Percentiles rank a stretch among this genome's conserved stretches.
Conservation (phyloP, 2,329 filamentous ascomycete species). For the Achaetomium macrosporum region DNA sequence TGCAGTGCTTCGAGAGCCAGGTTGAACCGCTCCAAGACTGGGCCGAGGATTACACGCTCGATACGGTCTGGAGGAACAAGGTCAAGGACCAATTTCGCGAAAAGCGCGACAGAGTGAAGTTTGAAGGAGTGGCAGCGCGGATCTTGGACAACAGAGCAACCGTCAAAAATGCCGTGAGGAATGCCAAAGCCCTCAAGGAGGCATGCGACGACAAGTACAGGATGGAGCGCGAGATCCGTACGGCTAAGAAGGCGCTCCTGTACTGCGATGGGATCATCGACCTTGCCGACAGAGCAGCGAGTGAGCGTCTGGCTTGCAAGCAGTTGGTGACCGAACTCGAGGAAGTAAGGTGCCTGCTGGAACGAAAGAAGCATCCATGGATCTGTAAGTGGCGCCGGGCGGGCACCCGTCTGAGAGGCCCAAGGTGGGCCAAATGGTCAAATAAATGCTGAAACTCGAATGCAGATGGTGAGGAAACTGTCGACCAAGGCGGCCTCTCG, state of each 20-base stretch:
- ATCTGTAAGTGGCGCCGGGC: constrained; percentile 11
- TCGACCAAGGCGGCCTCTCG: background rate
- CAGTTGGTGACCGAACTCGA: constrained; percentile 16
- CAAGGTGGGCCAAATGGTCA: background rate
- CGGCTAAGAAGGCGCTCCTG: constrained; percentile 14
- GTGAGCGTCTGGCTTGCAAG: constrained; percentile 12
- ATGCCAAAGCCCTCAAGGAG: constrained; percentile 1
- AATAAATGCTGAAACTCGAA: background rate
- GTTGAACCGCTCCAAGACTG: constrained; percentile 7
- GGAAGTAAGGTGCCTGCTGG: constrained; percentile 9
- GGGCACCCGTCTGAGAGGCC: background rate
- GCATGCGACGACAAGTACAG: constrained; percentile 1
- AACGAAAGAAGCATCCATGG: constrained; percentile 15
- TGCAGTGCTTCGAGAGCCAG: constrained; percentile 13
- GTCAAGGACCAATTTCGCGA: constrained; percentile 9
- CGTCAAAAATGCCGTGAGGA: constrained; percentile 8
- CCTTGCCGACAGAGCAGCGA: constrained; percentile 7
- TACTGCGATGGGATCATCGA: constrained; percentile 16
- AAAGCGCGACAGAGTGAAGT: constrained; percentile 1
- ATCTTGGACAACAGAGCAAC: background rate
- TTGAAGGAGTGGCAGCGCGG: constrained; percentile 2
- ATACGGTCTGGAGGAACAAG: constrained; percentile 17
- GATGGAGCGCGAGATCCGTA: constrained; percentile 14
- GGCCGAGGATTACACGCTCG: constrained; percentile 16
- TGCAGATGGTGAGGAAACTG: background rate